These are phyloP conservation scores for Ligustrum vulgare DNA, from an alignment of 257 asterid genomes.

Conservation along the genomic window DNA sequence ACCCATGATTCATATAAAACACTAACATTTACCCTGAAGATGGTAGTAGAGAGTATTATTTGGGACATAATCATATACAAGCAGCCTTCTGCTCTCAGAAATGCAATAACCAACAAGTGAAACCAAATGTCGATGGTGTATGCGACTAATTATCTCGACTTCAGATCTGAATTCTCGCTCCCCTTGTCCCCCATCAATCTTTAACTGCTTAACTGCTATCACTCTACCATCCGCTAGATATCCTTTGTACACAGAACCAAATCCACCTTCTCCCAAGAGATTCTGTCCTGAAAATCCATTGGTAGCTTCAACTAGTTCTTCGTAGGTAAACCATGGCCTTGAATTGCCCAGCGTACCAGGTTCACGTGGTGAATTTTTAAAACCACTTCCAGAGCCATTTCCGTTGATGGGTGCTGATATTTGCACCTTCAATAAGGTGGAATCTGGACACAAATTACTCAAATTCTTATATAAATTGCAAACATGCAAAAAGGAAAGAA, in stretches of 20 bases:
- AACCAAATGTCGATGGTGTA: constrained; percentile 98
- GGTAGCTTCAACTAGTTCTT: constrained; percentile 75
- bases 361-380: constrained; percentile 44
- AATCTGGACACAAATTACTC: constrained; percentile 47
- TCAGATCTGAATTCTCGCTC: constrained; percentile 95
- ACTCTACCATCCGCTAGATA: constrained; percentile 67
- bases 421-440: constrained; percentile 55
- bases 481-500: not conserved
- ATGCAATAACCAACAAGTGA: constrained; percentile 95
- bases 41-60: constrained; percentile 89
- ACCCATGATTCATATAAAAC: constrained; percentile 17
- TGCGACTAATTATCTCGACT: constrained; percentile 90
- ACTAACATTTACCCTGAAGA: constrained; percentile 73
- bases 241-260: constrained; percentile 93
- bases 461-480: constrained; percentile 11
- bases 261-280: constrained; percentile 91
- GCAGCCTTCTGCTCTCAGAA: constrained; percentile 75
- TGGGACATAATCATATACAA: constrained; percentile 79
- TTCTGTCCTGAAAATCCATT: constrained; percentile 66
- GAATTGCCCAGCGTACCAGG: constrained; percentile 71
- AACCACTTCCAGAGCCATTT: constrained; percentile 43
- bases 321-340: constrained; percentile 70
- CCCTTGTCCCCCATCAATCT: constrained; percentile 82
- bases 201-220: constrained; percentile 84
- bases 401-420: constrained; percentile 38